Evolutionary conservation across 129 eudicot genomes (phyloP), one percentile per base, ranked within the genome.

Genomic region (Flaveria bidentis): DNA sequence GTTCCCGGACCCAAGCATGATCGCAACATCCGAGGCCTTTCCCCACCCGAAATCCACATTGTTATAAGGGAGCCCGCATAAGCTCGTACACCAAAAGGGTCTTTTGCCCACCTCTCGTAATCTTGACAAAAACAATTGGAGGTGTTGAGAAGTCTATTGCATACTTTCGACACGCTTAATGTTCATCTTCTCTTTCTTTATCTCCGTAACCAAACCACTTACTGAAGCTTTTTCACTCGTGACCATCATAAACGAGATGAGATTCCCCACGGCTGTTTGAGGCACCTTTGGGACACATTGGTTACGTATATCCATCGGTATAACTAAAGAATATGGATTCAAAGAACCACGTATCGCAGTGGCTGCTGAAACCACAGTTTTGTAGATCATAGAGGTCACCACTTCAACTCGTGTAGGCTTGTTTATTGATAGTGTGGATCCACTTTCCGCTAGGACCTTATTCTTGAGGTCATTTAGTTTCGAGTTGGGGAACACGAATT

Each of bases 401-500:
- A 61, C 42, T 61, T 61, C 67, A 1, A 26, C 17, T 7, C 67
- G 67, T 13, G 67, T 61, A 14, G 69, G 69, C 9, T 30, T 64
- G 69, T 30, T 64, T 33, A 30, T 28, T 10, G 17, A 14, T 23
- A 1, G 36, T 1, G 16, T 14, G 9, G 66, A 60, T 60, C 36
- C 66, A 22, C 14, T 33, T 18, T 8, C 16, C 41, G 44, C 45
- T 4, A 14, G 13, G 68, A 62, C 68, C 44, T 62, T 62, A 15
- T 62, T 64, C 69, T 64, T 64, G 16, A 64, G 69, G 22, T 64
- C 69, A 36, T 41, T 64, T 33, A 64, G 14, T 15, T 64, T 64
- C 6, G 69, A 28, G 39, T 60, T 60, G 11, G 66, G 66, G 8
- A 60, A 60, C 15, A 60, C 39, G 66, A 60, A 60, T 10, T 11